Evolutionary conservation across 345 rosid species (phyloP), one percentile per base, ranked within the genome.

Genomic region (Geranium brycei): DNA sequence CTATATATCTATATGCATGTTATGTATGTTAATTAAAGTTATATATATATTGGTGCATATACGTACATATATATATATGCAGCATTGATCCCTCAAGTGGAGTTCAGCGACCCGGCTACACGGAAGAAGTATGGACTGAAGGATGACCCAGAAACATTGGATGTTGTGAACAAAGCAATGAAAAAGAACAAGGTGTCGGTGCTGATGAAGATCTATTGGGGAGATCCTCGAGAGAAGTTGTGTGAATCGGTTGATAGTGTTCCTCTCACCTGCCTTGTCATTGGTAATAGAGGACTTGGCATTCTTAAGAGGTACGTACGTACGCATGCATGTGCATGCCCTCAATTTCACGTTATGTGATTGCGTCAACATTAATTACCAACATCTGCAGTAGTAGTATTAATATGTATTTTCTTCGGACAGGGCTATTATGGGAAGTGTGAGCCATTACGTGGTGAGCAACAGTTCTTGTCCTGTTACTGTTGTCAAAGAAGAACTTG

Each of bases 51-150:
- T n/a, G n/a, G 31, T 56, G 4, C 3, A 14, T 2, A 2, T 66
- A 13, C 5, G 13, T 8, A 7, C 7, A 32, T 58, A 5, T 59
- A 14, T 53, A 11, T 63, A 64, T 31, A 5, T 40, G 78, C 82
- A 91, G 97, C 97, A 64, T 69, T 83, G 59, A 82, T 91, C 60
- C 97, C 97, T 0, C 58, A 83, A 17, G 59, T 51, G 19, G 95
- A 91, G 66, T 63, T 86, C 51, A 85, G 80, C 62, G 85, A 91
- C 74, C 78, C 81, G 55, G 61, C 18, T 8, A 66, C 74, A 57
- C 70, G 85, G 95, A 86, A 82, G 82, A 91, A 87, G 79, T 91
- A 86, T 74, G 87, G 77, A 19, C 77, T 85, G 67, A 82, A 83
- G 66, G 80, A 82, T 58, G 97, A 91, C 61, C 71, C 81, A 38